phyloP scores from a whole-genome alignment of 1,139 yeast species.

The Meyerozyma guilliermondii region DNA sequence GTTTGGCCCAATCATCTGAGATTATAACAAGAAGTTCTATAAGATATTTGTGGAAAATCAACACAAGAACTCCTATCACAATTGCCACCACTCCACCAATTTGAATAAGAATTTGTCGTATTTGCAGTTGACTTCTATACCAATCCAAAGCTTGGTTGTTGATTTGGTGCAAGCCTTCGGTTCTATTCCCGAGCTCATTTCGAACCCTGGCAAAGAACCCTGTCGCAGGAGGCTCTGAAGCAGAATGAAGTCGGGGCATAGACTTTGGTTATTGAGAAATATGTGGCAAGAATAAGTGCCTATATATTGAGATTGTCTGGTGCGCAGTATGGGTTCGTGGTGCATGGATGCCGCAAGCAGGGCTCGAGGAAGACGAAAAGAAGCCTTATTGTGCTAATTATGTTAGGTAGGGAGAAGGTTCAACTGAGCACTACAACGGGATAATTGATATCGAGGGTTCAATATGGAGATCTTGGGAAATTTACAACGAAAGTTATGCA shows the following conservation, averaged over 20 bases:
- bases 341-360: too few species aligned
- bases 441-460: too few species aligned
- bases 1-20: conserved; percentile 42
- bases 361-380: too few species aligned
- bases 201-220: background rate
- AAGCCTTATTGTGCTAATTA: too few species aligned
- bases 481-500: too few species aligned
- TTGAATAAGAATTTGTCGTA: conserved; percentile 10
- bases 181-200: conserved; percentile 4
- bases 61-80: conserved; percentile 22
- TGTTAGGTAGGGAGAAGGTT: too few species aligned
- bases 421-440: too few species aligned
- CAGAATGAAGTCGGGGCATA: background rate
- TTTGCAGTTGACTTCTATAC: conserved; percentile 11
- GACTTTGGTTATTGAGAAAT: background rate
- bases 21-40: conserved; percentile 39
- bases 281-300: background rate
- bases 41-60: conserved; percentile 46
- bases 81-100: conserved; percentile 12
- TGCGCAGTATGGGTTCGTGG: background rate
- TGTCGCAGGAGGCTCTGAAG: background rate
- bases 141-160: conserved; percentile 6
- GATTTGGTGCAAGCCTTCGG: conserved; percentile 4
- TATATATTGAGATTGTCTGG: background rate
- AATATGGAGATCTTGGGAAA: too few species aligned